These are phyloP conservation scores for Curvularia verruculosa DNA, from an alignment of 2,329 filamentous ascomycete species.

Conservation along the genomic window DNA sequence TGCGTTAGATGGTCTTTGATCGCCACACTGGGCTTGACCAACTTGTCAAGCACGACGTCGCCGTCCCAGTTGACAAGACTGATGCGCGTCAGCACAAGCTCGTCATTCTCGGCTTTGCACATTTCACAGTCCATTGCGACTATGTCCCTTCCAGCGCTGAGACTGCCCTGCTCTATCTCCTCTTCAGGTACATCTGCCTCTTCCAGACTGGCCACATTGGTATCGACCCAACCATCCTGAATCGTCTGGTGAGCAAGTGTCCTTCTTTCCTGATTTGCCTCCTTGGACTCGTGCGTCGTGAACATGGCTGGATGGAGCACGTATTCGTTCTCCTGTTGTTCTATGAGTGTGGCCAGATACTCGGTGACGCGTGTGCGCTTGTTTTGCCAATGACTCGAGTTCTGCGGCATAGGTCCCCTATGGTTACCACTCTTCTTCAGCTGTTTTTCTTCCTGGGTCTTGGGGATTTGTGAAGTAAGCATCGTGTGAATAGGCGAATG, in stretches of 20 bases:
- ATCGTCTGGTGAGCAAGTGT: constrained; percentile 56
- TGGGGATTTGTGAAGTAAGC: constrained; percentile 74
- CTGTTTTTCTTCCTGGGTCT: constrained; percentile 70
- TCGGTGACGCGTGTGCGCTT: constrained; percentile 81
- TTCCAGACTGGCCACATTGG: constrained; percentile 67
- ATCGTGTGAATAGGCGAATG: constrained; percentile 88
- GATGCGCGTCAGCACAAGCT: constrained; percentile 85
- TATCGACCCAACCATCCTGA: constrained; percentile 81
- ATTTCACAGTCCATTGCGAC: constrained; percentile 95
- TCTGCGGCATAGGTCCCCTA: constrained; percentile 63
- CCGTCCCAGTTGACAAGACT: constrained; percentile 89
- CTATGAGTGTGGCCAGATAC: constrained; percentile 73
- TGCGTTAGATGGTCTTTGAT: constrained; percentile 91
- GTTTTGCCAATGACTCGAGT: constrained; percentile 71
- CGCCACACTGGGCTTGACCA: constrained; percentile 88
- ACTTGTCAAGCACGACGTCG: constrained; percentile 79
- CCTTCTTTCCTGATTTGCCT: constrained; percentile 60
- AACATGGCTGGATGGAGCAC: constrained; percentile 81
- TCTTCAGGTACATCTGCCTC: constrained; percentile 71
- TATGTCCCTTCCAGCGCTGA: constrained; percentile 80
- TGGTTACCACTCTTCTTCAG: constrained; percentile 52
- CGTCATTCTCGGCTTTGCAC: constrained; percentile 82
- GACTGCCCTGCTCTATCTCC: constrained; percentile 78
- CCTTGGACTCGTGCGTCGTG: constrained; percentile 60
- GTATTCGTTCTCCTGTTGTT: constrained; percentile 84